These are phyloP conservation scores for Elongisporangium undulatum DNA, from an alignment of 352 stramenopile genomes.

Conservation along the genomic window DNA sequence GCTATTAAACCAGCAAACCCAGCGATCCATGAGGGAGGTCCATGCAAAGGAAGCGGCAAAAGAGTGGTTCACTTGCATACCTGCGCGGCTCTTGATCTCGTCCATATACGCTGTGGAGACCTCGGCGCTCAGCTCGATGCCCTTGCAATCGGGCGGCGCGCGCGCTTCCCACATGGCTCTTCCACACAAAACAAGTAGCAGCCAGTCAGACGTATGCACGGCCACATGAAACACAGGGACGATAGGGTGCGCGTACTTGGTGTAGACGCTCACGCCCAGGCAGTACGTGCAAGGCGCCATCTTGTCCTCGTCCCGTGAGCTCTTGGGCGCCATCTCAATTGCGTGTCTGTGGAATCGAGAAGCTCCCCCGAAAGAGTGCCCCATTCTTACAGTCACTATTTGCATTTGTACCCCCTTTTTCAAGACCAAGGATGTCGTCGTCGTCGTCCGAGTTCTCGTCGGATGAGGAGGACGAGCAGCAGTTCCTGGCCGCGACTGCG, in stretches of 20 bases:
- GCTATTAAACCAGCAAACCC: conserved; percentile 20
- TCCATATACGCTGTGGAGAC: conserved; percentile 38
- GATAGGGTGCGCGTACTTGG: conserved; percentile 33
- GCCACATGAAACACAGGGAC: neutral
- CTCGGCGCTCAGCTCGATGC: conserved; percentile 37
- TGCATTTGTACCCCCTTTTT: neutral
- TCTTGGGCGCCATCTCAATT: neutral
- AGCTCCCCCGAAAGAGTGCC: neutral
- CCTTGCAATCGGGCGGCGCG: conserved; percentile 46
- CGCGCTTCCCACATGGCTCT: conserved; percentile 55
- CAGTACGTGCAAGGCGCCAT: conserved; percentile 42
- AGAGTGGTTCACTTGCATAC: no score
- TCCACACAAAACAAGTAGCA: conserved; percentile 1
- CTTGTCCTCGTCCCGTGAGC: conserved; percentile 4
- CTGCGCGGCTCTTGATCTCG: conserved; percentile 34
- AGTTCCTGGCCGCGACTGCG: neutral
- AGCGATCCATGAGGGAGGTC: no score
- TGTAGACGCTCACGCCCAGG: conserved; percentile 64
- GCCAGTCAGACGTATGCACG: neutral
- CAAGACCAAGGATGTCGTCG: neutral
- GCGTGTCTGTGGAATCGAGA: conserved; percentile 1
- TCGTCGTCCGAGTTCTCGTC: conserved; percentile 46
- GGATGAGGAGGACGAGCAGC: conserved; percentile 25
- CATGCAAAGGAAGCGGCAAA: no score
- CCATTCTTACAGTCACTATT: neutral